Evolutionary conservation across 257 asterid species (phyloP).

Genomic region (Haberlea rhodopensis): DNA sequence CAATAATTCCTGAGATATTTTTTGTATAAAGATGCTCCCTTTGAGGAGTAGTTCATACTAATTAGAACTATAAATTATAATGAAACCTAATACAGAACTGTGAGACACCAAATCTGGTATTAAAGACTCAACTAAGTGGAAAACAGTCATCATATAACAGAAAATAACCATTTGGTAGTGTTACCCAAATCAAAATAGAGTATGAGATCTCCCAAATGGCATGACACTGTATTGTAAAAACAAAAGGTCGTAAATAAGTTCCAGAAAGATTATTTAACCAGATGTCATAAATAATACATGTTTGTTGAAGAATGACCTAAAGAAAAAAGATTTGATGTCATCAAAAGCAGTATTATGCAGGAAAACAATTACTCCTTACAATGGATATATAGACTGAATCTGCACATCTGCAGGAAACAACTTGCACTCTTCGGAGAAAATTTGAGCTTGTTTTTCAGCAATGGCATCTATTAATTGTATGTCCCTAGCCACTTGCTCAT

Average conservation of each 20-base stretch:
- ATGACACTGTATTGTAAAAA: not conserved
- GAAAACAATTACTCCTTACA: constrained; percentile 51
- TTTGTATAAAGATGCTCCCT: constrained; percentile 13
- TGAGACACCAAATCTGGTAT: not conserved
- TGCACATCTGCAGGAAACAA: constrained; percentile 99
- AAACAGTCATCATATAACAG: not conserved
- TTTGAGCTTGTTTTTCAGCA: constrained; percentile 90
- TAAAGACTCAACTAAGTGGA: not conserved
- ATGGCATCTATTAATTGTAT: constrained; percentile 91
- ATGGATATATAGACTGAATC: constrained; percentile 90
- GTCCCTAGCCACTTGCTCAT: constrained; percentile 88
- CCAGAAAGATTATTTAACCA: not conserved
- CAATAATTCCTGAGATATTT: not conserved
- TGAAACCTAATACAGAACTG: not conserved
- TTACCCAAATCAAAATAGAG: not conserved
- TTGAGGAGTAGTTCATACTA: not conserved
- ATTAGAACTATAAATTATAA: not conserved
- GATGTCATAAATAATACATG: constrained; percentile 2
- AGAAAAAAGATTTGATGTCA: constrained; percentile 12
- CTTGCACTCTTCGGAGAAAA: constrained; percentile 95
- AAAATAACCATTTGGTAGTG: not conserved
- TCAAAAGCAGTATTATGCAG: constrained; percentile 9
- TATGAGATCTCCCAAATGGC: not conserved
- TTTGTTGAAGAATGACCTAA: not conserved
- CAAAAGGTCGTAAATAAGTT: not conserved